Evolutionary conservation across 1,139 yeast species (phyloP).

Genomic region (Cylindricascospora bacillispora): DNA sequence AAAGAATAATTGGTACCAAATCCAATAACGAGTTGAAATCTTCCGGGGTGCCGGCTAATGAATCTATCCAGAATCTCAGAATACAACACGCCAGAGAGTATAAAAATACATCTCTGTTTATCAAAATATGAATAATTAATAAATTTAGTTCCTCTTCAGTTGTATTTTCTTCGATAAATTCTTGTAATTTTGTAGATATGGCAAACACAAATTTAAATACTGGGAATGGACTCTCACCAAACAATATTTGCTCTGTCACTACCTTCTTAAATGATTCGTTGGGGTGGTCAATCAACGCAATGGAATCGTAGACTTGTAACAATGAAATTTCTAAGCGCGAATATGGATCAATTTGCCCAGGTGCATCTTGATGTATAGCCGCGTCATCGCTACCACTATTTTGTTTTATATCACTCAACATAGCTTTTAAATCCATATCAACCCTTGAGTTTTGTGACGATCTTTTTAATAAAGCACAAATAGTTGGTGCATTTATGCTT

Average conservation of each 20-base stretch:
- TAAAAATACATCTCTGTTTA: slow-evolving; percentile 12
- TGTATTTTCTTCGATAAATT: slow-evolving; percentile 5
- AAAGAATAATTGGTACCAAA: slow-evolving; percentile 15
- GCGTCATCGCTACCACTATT: no score
- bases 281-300: slow-evolving; percentile 14
- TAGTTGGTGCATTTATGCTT: no score
- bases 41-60: slow-evolving; percentile 41
- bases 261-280: slow-evolving; percentile 17
- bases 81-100: slow-evolving; percentile 17
- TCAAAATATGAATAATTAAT: slow-evolving; percentile 11
- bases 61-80: slow-evolving; percentile 54
- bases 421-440: no score
- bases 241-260: slow-evolving; percentile 19
- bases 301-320: slow-evolving; percentile 12
- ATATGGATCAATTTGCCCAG: slow-evolving; percentile 5
- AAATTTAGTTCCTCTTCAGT: slow-evolving; percentile 5
- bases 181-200: slow-evolving; percentile 11
- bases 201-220: slow-evolving; percentile 13
- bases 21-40: slow-evolving; percentile 25
- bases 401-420: no score
- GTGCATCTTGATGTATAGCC: not conserved
- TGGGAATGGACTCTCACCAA: slow-evolving; percentile 20
- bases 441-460: no score
- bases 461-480: no score
- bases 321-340: slow-evolving; percentile 6